A percentile compares a stretch with the other conserved stretches of the same genome.
Conservation (phyloP, 345 rosid species). For the Syzygium oleosum region DNA sequence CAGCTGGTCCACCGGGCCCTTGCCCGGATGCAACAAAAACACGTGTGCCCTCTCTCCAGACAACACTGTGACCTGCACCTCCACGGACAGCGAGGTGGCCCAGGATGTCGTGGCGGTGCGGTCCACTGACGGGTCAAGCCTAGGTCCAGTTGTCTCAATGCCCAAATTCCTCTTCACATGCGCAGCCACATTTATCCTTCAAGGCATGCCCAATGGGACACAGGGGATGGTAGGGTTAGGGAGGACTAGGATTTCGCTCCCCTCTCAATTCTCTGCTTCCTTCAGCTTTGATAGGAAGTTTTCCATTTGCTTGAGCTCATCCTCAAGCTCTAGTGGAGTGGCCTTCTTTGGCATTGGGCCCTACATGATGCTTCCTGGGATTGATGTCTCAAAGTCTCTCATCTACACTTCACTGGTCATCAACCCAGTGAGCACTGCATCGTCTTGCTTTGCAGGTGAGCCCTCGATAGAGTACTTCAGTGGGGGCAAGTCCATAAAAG, state of each 20-base stretch:
- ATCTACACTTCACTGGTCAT: conserved; percentile 25
- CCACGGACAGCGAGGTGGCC: not conserved
- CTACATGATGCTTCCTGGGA: conserved; percentile 14
- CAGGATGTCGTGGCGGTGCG: not conserved
- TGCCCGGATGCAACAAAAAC: not conserved
- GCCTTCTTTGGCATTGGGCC: conserved; percentile 21
- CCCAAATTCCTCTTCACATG: not conserved
- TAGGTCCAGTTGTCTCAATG: not conserved
- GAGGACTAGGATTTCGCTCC: not conserved
- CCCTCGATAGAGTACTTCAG: conserved; percentile 29
- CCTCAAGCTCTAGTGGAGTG: conserved; percentile 12
- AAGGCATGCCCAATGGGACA: not conserved
- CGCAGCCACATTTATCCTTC: not conserved
- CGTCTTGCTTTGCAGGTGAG: not conserved
- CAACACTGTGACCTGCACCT: not conserved
- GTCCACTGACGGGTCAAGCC: not conserved
- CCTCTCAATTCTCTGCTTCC: not conserved
- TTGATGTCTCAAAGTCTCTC: conserved; percentile 22
- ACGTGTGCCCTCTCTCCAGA: accelerated
- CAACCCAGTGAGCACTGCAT: conserved; percentile 21
- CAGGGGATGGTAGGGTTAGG: not conserved
- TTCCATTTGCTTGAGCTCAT: conserved; percentile 19
- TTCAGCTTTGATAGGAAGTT: conserved; percentile 16
- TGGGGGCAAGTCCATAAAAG: conserved; percentile 22
- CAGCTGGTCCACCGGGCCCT: not conserved